phyloP scores from a whole-genome alignment of 441 rosid genomes.

The Croton laevigatus region DNA sequence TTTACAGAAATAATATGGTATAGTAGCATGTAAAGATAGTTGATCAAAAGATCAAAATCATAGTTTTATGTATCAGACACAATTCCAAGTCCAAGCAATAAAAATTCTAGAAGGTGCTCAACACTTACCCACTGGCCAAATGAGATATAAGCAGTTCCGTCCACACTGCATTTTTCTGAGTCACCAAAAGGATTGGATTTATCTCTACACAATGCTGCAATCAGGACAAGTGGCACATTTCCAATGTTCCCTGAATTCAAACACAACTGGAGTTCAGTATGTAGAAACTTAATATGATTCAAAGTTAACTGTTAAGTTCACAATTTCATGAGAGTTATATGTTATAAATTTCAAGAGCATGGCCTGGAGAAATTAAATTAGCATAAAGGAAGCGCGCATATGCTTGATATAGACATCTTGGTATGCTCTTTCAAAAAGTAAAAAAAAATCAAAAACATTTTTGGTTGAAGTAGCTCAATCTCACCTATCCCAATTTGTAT shows the following conservation, averaged over 20 bases:
- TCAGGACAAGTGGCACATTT: conserved; percentile 92
- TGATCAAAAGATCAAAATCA: neutral
- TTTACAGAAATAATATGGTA: neutral
- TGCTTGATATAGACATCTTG: neutral
- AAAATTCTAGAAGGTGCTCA: neutral
- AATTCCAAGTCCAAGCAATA: conserved; percentile 9
- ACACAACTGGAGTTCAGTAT: neutral
- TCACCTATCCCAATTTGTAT: conserved; percentile 80
- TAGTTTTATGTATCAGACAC: neutral
- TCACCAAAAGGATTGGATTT: conserved; percentile 84
- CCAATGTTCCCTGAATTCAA: conserved; percentile 87
- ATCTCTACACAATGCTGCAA: conserved; percentile 89
- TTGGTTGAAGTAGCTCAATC: conserved; percentile 26
- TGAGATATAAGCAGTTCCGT: conserved; percentile 93
- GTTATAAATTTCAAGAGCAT: neutral
- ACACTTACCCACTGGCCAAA: conserved; percentile 94
- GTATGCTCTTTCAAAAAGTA: too few relatives aligned
- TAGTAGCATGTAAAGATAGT: neutral
- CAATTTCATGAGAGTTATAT: neutral
- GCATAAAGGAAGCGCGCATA: neutral
- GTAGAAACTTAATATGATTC: neutral
- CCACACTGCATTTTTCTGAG: conserved; percentile 66
- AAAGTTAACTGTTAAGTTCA: neutral
- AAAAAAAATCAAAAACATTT: neutral
- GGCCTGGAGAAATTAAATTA: neutral